Percentiles rank a stretch among this genome's conserved stretches.
phyloP scores from a whole-genome alignment of 371 early-diverging fungal genomes.

The Scutellospora calospora region DNA sequence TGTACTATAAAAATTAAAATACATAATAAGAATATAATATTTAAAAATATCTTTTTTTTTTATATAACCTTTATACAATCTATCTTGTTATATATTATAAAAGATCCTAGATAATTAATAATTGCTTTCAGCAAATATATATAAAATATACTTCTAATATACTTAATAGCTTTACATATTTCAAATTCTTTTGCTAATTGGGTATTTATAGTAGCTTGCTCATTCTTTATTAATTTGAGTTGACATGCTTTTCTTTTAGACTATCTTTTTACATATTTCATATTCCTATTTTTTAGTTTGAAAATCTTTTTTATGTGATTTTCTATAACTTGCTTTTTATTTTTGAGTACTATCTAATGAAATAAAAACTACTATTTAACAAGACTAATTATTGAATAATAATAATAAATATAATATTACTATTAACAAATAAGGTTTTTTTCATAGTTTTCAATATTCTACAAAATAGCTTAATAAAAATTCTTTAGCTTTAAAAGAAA shows the following conservation, averaged over 20 bases:
- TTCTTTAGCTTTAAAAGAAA: not conserved
- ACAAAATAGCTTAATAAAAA: conserved; percentile 58
- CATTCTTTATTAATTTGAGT: conserved; percentile 81
- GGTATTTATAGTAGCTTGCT: conserved; percentile 75
- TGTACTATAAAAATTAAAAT: too few species aligned
- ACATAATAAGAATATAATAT: too few species aligned
- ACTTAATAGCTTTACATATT: conserved; percentile 73
- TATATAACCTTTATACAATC: too few species aligned
- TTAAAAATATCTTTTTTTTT: too few species aligned
- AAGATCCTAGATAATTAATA: too few species aligned
- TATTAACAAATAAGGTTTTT: conserved; percentile 73
- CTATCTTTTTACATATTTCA: conserved; percentile 81
- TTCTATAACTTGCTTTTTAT: conserved; percentile 60
- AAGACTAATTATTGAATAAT: not conserved
- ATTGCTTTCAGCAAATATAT: too few species aligned
- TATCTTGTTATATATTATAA: too few species aligned
- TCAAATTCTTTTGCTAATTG: conserved; percentile 82
- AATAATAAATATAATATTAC: conserved; percentile 36
- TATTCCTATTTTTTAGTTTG: conserved; percentile 87
- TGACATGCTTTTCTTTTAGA: conserved; percentile 68
- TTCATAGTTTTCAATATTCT: conserved; percentile 76
- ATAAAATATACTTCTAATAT: too few species aligned
- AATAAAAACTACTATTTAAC: not conserved
- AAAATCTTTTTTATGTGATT: conserved; percentile 62
- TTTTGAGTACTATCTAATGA: conserved; percentile 10